Conservation (phyloP, 2,329 filamentous ascomycete species). For the Calonectria hawksworthii region DNA sequence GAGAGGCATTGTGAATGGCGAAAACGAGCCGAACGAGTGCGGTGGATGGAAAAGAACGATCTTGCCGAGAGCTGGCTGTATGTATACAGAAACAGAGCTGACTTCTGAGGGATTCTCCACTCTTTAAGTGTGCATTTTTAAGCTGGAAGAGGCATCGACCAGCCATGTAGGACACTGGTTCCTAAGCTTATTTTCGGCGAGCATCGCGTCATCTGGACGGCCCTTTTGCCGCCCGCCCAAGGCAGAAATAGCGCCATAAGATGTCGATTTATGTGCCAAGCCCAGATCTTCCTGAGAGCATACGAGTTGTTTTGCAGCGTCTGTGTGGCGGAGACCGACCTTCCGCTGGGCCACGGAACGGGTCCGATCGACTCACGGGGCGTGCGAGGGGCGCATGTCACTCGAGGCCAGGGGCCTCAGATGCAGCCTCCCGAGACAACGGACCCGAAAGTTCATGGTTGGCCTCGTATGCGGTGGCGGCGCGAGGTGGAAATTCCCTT, state of each 20-base stretch:
- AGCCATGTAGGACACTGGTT: background rate
- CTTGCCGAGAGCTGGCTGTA: background rate
- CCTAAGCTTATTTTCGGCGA: slow-evolving; percentile 5
- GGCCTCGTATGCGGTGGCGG: background rate
- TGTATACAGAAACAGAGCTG: background rate
- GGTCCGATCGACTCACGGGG: background rate
- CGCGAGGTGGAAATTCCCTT: background rate
- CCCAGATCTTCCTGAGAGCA: background rate
- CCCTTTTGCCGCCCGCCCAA: background rate
- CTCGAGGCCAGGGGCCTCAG: background rate
- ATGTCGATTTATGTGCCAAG: background rate
- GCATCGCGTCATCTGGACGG: background rate
- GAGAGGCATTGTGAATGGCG: background rate
- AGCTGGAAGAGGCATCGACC: background rate
- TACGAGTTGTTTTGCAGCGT: background rate
- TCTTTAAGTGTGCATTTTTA: background rate
- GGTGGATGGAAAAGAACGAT: background rate
- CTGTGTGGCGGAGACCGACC: slow-evolving; percentile 4
- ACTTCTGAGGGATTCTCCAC: background rate
- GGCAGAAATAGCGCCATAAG: background rate
- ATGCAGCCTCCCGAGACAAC: background rate
- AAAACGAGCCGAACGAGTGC: background rate
- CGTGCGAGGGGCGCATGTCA: background rate
- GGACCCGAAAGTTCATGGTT: background rate
- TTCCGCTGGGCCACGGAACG: slow-evolving; percentile 25